Evolutionary conservation across 768 basidiomycete species (phyloP).

Genomic region (Paxillus involutus): DNA sequence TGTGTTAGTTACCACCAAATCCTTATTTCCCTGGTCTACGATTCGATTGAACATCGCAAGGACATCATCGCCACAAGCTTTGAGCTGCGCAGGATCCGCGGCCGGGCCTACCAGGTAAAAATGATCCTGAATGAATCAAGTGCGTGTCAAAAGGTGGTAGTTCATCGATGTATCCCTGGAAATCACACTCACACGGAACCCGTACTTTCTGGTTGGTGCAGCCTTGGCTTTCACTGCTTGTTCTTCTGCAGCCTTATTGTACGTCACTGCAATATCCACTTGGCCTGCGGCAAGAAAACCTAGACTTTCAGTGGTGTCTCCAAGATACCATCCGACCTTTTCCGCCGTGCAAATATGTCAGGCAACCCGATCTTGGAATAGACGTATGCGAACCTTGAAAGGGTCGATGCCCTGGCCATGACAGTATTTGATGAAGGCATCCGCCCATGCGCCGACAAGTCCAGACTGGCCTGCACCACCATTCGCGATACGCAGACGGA

Average conservation of each 20-base stretch:
- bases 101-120: no score
- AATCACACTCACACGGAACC: constrained; percentile 37
- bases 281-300: constrained; percentile 36
- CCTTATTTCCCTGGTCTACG: no score
- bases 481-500: constrained; percentile 42
- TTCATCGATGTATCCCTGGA: not conserved
- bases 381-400: constrained; percentile 32
- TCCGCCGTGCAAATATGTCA: not conserved
- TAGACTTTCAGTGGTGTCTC: no score
- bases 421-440: constrained; percentile 38
- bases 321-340: constrained; percentile 53
- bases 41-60: no score
- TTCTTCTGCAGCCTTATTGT: constrained; percentile 46
- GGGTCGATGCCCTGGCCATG: constrained; percentile 23
- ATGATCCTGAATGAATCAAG: constrained; percentile 35
- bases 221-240: constrained; percentile 29
- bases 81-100: no score
- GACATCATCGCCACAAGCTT: no score
- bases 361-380: constrained; percentile 10
- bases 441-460: constrained; percentile 42
- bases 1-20: no score
- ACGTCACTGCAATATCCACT: constrained; percentile 48
- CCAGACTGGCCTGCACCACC: constrained; percentile 49
- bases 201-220: constrained; percentile 36
- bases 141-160: not conserved